Conservation (phyloP, 352 stramenopile genomes). For the Globisporangium okanoganense region DNA sequence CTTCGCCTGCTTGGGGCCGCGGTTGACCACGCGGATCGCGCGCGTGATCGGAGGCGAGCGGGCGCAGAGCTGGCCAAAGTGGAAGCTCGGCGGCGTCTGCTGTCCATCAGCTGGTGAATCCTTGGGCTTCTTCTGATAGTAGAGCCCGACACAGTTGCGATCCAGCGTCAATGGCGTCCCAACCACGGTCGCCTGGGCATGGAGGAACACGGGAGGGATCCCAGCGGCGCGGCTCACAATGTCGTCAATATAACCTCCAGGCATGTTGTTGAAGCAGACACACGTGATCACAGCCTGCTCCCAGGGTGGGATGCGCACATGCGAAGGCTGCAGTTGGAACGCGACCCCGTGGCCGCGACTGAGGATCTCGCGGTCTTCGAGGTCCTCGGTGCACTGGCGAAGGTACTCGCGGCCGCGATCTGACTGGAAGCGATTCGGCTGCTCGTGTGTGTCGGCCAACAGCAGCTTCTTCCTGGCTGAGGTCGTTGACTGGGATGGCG, state of each 20-base stretch:
- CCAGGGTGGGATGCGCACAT: constrained; percentile 50
- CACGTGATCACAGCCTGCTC: constrained; percentile 45
- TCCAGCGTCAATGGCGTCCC: constrained; percentile 57
- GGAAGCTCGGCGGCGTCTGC: constrained; percentile 35
- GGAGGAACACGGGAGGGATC: constrained; percentile 57
- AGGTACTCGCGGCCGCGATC: constrained; percentile 42
- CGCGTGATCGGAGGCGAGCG: constrained; percentile 34
- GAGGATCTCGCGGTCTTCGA: constrained; percentile 47
- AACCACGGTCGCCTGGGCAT: constrained; percentile 45
- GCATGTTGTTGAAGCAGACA: constrained; percentile 79
- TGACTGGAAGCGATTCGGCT: constrained; percentile 51
- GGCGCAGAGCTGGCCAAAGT: constrained; percentile 46
- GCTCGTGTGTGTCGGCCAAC: constrained; percentile 42
- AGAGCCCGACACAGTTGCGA: constrained; percentile 60
- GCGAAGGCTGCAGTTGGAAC: constrained; percentile 32
- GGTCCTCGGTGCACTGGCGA: constrained; percentile 28
- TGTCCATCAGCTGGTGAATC: not conserved
- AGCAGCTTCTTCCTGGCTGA: constrained; percentile 21
- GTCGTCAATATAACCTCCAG: constrained; percentile 58
- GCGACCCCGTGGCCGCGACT: constrained; percentile 46
- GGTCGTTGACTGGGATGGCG: not conserved
- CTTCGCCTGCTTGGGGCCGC: constrained; percentile 46
- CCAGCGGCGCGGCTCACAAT: constrained; percentile 50
- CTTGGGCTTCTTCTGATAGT: constrained; percentile 21
- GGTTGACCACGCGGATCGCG: constrained; percentile 65